Evolutionary conservation across 1,284 basidiomycete genomes (phyloP), one percentile per base, ranked within the genome.

Genomic region (Phellopilus nigrolimitatus): DNA sequence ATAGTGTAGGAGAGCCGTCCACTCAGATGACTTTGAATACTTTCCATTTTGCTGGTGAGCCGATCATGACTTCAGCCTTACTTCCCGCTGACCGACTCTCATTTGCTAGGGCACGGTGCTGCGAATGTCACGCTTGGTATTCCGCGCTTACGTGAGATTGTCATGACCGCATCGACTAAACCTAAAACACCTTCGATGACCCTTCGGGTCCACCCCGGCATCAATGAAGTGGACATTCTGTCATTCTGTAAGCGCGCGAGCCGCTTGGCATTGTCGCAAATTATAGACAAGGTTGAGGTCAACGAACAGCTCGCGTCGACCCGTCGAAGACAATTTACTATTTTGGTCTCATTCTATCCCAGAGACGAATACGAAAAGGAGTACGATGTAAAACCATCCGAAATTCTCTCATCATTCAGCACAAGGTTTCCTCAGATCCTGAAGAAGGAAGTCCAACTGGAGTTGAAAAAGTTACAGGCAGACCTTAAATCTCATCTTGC

Each of bases 11-110:
- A 55, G 97, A 99, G 68, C 97, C 97, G 3, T 99, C 97, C 21
- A 99, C 97, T 1, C 97, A 99, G 68, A 99, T 99, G 97, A 99
- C 97, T 25, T 73, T 99, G 59, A 99, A 99, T 68, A 99, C 97
- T 7, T 99, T 99, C 83, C 97, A 99, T 75, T 97, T 99, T 67
- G 94, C 94, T 58, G 92, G 90, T 82, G 66, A 61, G 79, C 66
- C 12, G 8, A 22, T 12, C 46, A 24, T 41, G n/a, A 46, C 27
- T 59, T 22, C 31, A n/a, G 15, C n/a, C 17, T 47, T 38, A 19
- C 22, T 36, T 7, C 13, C 49, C 19, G 53, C 47, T 48, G 54
- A 57, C 45, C 40, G 47, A 41, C 43, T n/a, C 21, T 43, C 21
- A 5, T 43, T 49, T 39, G 53, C 52, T 63, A 87, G 93, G 95